Evolutionary conservation across 805 yeast species (phyloP).

Genomic region (Wickerhamiella australiensis): DNA sequence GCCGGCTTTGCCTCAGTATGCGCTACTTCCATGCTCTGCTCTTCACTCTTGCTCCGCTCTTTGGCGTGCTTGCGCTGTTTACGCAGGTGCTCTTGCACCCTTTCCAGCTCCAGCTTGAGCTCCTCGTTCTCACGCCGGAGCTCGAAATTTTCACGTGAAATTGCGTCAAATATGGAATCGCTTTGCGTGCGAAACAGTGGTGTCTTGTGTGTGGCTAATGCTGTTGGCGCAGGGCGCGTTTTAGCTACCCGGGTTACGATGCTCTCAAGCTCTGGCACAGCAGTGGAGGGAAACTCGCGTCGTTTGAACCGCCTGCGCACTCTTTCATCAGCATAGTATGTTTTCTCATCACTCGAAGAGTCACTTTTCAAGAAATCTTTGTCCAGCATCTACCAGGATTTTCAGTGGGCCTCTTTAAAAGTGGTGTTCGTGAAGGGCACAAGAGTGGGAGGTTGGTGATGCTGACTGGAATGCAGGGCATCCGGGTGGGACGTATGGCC

Average conservation of each 20-base stretch:
- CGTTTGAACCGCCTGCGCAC: background rate
- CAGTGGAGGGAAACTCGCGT: background rate
- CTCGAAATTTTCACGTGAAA: conserved; percentile 1
- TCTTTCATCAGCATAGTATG: background rate
- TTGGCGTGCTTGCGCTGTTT: background rate
- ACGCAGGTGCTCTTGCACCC: background rate
- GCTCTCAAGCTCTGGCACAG: background rate
- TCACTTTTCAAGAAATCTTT: background rate
- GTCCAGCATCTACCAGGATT: background rate
- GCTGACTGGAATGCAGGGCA: conserved; percentile 1
- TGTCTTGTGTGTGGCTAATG: background rate
- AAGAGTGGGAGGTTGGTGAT: background rate
- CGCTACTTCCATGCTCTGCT: background rate
- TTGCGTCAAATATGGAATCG: background rate
- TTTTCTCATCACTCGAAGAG: conserved; percentile 1
- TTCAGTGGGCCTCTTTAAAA: background rate
- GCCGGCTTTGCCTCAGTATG: background rate
- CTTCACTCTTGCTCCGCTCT: background rate
- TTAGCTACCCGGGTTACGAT: background rate
- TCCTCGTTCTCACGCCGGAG: background rate
- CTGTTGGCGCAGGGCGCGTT: background rate
- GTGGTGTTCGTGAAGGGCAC: background rate
- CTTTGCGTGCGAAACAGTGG: background rate
- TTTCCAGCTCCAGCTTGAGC: background rate
- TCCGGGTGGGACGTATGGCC: background rate